phyloP scores from a whole-genome alignment of 495 filamentous ascomycete species.

The Elasticomyces elasticus region DNA sequence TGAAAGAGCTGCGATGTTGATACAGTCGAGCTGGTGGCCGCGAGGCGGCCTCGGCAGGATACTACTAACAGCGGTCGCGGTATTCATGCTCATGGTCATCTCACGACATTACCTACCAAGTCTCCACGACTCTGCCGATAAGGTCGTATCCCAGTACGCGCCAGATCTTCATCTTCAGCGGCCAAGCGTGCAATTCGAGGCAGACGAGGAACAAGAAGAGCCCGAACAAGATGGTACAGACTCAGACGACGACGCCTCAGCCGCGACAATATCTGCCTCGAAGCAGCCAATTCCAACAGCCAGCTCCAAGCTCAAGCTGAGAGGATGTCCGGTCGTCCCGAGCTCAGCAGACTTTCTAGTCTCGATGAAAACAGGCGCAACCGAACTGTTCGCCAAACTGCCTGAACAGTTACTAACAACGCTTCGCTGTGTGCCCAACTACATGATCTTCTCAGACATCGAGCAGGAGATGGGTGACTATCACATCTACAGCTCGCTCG shows the following conservation, averaged over 20 bases:
- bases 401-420: constrained; percentile 39
- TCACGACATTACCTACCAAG: background rate
- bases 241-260: background rate
- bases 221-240: background rate
- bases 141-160: constrained; percentile 4
- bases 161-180: background rate
- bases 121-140: background rate
- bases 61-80: background rate
- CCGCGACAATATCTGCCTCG: background rate
- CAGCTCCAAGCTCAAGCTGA: background rate
- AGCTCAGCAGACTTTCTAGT: constrained; percentile 23
- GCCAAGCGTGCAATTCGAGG: background rate
- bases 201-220: background rate
- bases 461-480: constrained; percentile 39
- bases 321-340: constrained; percentile 4
- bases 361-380: constrained; percentile 28
- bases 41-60: background rate
- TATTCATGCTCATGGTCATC: constrained; percentile 1
- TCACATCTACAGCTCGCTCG: constrained; percentile 40
- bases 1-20: background rate
- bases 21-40: constrained; percentile 1
- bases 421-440: constrained; percentile 43
- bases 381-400: constrained; percentile 23
- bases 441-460: constrained; percentile 46
- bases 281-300: background rate